Percentiles rank a stretch among this genome's conserved stretches.
Evolutionary conservation across 345 rosid genomes (phyloP).

Genomic region (Punica granatum): DNA sequence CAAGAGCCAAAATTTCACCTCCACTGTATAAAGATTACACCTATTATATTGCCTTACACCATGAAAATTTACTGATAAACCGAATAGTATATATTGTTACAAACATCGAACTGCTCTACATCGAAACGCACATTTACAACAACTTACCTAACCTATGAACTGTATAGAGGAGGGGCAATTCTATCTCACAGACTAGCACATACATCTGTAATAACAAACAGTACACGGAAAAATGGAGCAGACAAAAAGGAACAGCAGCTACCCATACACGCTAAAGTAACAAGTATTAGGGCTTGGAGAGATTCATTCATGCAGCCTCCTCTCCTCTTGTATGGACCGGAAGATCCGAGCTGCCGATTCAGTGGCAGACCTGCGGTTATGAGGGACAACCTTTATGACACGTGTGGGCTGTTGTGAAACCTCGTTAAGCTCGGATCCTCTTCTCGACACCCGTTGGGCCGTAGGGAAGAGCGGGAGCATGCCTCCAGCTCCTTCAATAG

Average conservation of each 20-base stretch:
- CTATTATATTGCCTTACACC: not conserved
- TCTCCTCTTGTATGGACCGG: conserved; percentile 77
- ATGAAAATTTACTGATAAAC: not conserved
- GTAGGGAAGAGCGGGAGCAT: conserved; percentile 17
- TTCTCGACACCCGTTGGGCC: conserved; percentile 13
- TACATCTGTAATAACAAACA: too few species aligned
- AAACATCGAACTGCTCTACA: not conserved
- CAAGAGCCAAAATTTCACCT: not conserved
- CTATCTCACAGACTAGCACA: not conserved
- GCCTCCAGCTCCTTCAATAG: conserved; percentile 22
- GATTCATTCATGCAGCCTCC: conserved; percentile 22
- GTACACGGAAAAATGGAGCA: not conserved
- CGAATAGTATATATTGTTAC: not conserved
- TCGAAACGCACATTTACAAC: not conserved
- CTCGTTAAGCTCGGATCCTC: conserved; percentile 14
- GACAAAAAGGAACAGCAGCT: not conserved
- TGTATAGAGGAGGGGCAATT: not conserved
- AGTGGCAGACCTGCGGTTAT: conserved; percentile 60
- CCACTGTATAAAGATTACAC: not conserved
- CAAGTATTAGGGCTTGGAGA: not conserved
- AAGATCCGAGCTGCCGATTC: conserved; percentile 88
- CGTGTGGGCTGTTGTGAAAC: conserved; percentile 25
- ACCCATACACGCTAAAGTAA: not conserved
- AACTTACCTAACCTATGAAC: not conserved
- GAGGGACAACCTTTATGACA: conserved; percentile 85